phyloP scores from a whole-genome alignment of 257 asterid genomes.

The Nicotiana tabacum region DNA sequence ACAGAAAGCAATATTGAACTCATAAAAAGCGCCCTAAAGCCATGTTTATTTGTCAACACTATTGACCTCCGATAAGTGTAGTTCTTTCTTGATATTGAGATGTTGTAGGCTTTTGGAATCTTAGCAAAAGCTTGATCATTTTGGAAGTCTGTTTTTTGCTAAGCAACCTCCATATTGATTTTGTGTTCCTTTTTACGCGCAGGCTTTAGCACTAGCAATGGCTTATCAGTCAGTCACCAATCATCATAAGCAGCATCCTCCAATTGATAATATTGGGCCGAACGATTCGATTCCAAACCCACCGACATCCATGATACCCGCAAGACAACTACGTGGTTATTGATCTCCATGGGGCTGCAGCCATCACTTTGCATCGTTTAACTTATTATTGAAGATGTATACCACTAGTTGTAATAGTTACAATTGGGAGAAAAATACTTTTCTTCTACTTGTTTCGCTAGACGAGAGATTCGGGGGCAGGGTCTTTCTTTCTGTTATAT shows the following conservation, averaged over 20 bases:
- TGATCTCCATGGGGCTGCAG: not conserved
- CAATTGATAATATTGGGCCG: constrained; percentile 66
- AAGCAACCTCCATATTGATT: not conserved
- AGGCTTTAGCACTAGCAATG: constrained; percentile 92
- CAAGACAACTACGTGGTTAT: constrained; percentile 32
- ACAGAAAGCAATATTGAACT: not conserved
- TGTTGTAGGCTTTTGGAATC: not conserved
- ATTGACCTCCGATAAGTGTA: not conserved
- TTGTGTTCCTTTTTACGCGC: not conserved
- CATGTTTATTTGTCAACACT: no score
- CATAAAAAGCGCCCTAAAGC: not conserved
- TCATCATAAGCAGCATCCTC: constrained; percentile 78
- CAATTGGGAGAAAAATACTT: not conserved
- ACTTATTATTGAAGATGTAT: not conserved
- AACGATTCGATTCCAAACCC: constrained; percentile 50
- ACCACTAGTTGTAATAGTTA: not conserved
- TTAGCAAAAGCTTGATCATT: not conserved
- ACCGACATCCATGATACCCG: constrained; percentile 29
- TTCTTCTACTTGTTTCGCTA: not conserved
- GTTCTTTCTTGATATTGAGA: not conserved
- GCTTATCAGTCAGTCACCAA: constrained; percentile 76
- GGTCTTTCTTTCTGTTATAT: not conserved
- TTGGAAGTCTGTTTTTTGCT: not conserved
- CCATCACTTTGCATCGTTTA: not conserved
- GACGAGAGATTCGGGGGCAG: not conserved